Evolutionary conservation across 208 protist genomes (phyloP).

Genomic region (Wallacemonas rigidus): DNA sequence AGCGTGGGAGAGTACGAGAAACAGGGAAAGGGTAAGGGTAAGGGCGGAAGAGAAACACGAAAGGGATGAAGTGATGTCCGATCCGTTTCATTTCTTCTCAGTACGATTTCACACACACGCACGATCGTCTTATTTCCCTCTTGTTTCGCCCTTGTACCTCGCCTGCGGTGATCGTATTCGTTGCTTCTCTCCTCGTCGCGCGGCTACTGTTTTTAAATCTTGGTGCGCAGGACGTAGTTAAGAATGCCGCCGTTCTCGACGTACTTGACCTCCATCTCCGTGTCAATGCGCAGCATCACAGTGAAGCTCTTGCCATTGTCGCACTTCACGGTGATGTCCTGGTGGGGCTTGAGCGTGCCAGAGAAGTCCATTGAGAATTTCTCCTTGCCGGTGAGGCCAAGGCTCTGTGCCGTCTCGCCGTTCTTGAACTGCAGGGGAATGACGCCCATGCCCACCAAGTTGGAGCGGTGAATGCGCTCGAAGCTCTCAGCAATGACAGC

Average conservation of each 20-base stretch:
- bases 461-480: slow-evolving; percentile 95
- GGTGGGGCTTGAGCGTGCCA: slow-evolving; percentile 72
- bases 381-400: slow-evolving; percentile 94
- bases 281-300: slow-evolving; percentile 93
- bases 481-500: slow-evolving; percentile 93
- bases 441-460: slow-evolving; percentile 96
- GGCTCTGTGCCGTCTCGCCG: slow-evolving; percentile 78
- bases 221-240: slow-evolving; percentile 91
- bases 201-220: slow-evolving; percentile 29
- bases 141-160: too few relatives aligned
- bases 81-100: too few relatives aligned
- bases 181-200: not conserved
- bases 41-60: too few relatives aligned
- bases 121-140: too few relatives aligned
- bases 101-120: too few relatives aligned
- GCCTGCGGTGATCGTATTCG: too few relatives aligned
- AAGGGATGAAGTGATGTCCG: too few relatives aligned
- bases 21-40: too few relatives aligned
- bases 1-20: too few relatives aligned
- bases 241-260: slow-evolving; percentile 94
- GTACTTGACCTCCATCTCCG: slow-evolving; percentile 94
- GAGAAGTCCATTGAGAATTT: slow-evolving; percentile 89
- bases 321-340: slow-evolving; percentile 87
- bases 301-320: slow-evolving; percentile 88
- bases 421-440: slow-evolving; percentile 94